A percentile compares a stretch with the other conserved stretches of the same genome.
Conservation (phyloP, 2,329 filamentous ascomycete genomes). For the Ambrosiella xylebori region DNA sequence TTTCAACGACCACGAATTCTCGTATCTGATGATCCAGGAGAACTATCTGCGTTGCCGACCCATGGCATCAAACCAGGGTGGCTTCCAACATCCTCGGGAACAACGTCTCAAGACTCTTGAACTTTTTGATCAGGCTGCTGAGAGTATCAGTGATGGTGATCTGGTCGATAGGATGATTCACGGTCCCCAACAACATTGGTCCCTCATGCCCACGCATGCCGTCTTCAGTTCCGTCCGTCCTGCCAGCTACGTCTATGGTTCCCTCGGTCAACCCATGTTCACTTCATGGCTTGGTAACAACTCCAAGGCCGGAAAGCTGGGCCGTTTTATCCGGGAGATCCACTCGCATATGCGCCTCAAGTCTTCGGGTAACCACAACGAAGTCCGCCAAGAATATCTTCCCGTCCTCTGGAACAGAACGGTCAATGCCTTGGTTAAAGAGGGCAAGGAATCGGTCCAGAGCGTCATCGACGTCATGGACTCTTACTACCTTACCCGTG, state of each 20-base stretch:
- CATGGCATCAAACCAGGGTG: conserved; percentile 36
- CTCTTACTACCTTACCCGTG: conserved; percentile 82
- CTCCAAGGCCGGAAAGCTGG: conserved; percentile 65
- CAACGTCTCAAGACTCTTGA: conserved; percentile 70
- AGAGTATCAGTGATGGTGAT: conserved; percentile 94
- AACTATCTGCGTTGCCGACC: conserved; percentile 85
- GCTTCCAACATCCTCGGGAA: conserved; percentile 44
- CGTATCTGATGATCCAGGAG: conserved; percentile 92
- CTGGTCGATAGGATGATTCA: conserved; percentile 97
- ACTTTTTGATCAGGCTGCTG: conserved; percentile 69
- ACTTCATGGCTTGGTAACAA: conserved; percentile 91
- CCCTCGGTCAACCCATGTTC: conserved; percentile 58
- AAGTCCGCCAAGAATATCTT: conserved; percentile 86
- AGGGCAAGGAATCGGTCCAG: conserved; percentile 67
- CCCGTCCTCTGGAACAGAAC: conserved; percentile 73
- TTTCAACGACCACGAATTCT: conserved; percentile 98
- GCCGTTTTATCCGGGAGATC: conserved; percentile 75
- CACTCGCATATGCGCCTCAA: conserved; percentile 92
- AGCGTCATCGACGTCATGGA: conserved; percentile 93
- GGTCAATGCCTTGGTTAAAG: conserved; percentile 52
- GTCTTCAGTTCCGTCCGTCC: conserved; percentile 89
- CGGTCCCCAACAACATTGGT: conserved; percentile 95
- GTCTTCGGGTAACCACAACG: conserved; percentile 78
- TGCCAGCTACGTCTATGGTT: conserved; percentile 71
- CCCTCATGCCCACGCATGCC: conserved; percentile 89